Base-by-base conservation (phyloP, 2,329 filamentous ascomycete species). In the Berkeleyomyces rouxiae region DNA sequence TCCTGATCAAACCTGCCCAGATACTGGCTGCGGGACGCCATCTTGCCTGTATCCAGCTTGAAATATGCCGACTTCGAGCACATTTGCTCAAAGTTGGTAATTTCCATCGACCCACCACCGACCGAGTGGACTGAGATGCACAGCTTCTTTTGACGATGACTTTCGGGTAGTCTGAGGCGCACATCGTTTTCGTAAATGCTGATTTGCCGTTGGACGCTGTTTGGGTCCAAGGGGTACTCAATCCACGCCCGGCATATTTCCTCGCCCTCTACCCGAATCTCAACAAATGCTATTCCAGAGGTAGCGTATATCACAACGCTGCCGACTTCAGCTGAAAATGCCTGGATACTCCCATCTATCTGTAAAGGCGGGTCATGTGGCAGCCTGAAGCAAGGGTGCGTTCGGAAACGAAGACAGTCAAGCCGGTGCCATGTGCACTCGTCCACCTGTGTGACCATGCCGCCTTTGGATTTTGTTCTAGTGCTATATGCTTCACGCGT, bases 341-440 rank as follows among this genome's bases (percentile, higher is more conserved):
- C 88, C 69, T 95, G 89, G 1, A 96, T 81, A 67, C 88, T 90
- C 43, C 82, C 81, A 67, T 96, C 91, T 0, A 78, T 74, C 66
- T 77, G 80, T 46, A 81, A 71, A 13, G 80, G 74, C 4, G 81
- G 74, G 68, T 97, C 93, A 63, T 83, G 86, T 0, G 91, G 89
- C 61, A 95, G 80, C 62, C 85, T 81, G 77, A 99, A 97, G 71
- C 88, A 90, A 3, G 91, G 90, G 70, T 99, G 93, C 67, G 85
- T 87, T 67, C 90, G 85, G 76, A 96, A 96, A 46, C 90, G 87
- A 61, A 99, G 78, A 61, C 84, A 84, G 72, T 97, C 93, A 5
- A 97, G 79, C 64, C 91, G 82, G 73, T 96, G 91, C 92, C 92
- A 97, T 36, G 78, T 79, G 71, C 91, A 96, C 74, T 97, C 93